Evolutionary conservation across 2,329 filamentous ascomycete genomes (phyloP), one percentile per base, ranked within the genome.

Genomic region (Apiospora arundinis): DNA sequence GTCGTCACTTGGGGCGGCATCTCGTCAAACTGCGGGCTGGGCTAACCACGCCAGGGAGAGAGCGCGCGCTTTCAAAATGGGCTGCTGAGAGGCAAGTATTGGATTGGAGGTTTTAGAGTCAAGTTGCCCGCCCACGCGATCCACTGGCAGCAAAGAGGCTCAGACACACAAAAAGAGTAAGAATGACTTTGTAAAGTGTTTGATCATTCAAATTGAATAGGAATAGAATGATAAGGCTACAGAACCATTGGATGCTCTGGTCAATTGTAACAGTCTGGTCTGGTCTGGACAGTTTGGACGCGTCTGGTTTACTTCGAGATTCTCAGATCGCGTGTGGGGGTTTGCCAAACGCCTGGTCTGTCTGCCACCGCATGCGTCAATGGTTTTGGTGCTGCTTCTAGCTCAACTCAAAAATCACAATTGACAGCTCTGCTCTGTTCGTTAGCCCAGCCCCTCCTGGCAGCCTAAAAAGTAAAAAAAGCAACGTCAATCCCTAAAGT

Each of bases 11-110:
- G 7, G 28, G 52, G 32, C 52, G 52, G 18, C 56, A 63, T 63
- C 56, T 63, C 42, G 42, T 63, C 56, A 23, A 23, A 63, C 56
- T 40, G 32, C 56, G 18, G 49, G 56, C 32, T 63, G 37, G 42
- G 11, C 42, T 45, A 45, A 45, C 42, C 14, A 40, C 28, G n/a
- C 56, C 32, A 63, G 28, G 37, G 28, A 63, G 49, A 28, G 49
- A 18, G 16, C 32, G 52, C 25, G 32, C 28, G 28, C 16, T 37
- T 14, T 37, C 28, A 37, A 37, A 60, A 28, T 14, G 11, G 11
- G n/a, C 1, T 25, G n/a, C 1, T 25, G 49, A 28, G 49, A 18
- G 23, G 11, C n/a, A 14, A 25, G 25, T 11, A 52, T 32, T 32
- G 42, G 42, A 45, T 18, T 16, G 14, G 52, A 60, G 16, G 14